Base-by-base conservation (phyloP, 495 filamentous ascomycete species). In the Halenospora varia region DNA sequence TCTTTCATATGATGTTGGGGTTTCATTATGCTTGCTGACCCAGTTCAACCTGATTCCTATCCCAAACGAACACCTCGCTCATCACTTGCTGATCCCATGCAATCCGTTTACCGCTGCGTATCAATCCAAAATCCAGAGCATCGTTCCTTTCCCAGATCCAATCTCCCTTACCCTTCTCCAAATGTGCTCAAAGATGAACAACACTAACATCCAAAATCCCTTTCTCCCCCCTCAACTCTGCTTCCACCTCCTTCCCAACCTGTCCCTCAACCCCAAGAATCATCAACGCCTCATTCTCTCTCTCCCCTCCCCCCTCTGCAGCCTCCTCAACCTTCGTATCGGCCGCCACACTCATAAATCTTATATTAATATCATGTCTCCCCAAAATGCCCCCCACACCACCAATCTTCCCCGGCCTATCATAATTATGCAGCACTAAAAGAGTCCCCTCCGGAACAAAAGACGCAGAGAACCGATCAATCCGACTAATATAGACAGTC, bases 391-490 rank as follows among this genome's bases (percentile, higher is more conserved):
- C 76, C 1, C 86, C 86, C 17, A 90, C 87, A 19, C 83, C 77
- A 11, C 86, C 87, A 65, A 90, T 90, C 73, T 86, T 88, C 19
- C 86, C 87, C 0, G 84, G 85, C 57, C 81, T 73, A 69, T 90
- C 86, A 60, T 85, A 87, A 68, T 90, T 89, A 53, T 87, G 77
- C 55, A 86, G 76, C 26, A 90, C 79, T 2, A 90, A 66, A 60
- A 89, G 63, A 0, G 77, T 85, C 2, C 87, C 87, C 48, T 81
- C 74, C 2, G 86, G 85, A 11, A 76, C 71, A 65, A 90, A 88
- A 23, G 77, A 78, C 1, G 84, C 82, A 9, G 69, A 75, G 67
- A 89, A 90, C 4, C 82, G 75, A 48, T 80, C 84, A 2, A 90
- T 68, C 10, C 86, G 78, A 10, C 80, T 84, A 59, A 90, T 90